Evolutionary conservation across 805 yeast species (phyloP).

Genomic region (Candida nanaspora): DNA sequence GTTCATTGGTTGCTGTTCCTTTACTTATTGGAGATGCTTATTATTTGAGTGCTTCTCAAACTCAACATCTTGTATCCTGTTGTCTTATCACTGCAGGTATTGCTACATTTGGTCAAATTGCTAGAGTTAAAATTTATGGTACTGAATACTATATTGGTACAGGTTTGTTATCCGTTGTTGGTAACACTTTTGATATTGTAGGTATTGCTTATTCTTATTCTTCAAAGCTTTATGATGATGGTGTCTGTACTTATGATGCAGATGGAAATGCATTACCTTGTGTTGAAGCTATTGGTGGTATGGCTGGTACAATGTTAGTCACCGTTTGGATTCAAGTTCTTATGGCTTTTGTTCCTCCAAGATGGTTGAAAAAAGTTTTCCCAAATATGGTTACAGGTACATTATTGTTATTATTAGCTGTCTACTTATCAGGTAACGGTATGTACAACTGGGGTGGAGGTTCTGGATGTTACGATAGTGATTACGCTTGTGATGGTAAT

Average conservation of each 20-base stretch:
- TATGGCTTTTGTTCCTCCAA: conserved; percentile 65
- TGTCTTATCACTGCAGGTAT: conserved; percentile 57
- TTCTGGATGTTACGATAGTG: conserved; percentile 43
- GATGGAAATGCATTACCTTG: conserved; percentile 63
- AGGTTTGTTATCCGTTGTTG: conserved; percentile 74
- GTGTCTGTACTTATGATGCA: conserved; percentile 47
- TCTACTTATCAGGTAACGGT: conserved; percentile 54
- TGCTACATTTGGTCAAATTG: conserved; percentile 59
- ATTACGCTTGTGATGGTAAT: conserved; percentile 35
- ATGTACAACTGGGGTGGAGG: conserved; percentile 81
- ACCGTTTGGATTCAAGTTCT: conserved; percentile 63
- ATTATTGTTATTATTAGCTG: conserved; percentile 72
- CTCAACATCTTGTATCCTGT: conserved; percentile 58
- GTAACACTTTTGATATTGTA: conserved; percentile 75
- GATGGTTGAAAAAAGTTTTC: conserved; percentile 51
- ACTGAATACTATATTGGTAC: conserved; percentile 71
- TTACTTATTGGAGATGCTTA: conserved; percentile 54
- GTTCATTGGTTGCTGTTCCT: conserved; percentile 77
- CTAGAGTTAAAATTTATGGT: conserved; percentile 58
- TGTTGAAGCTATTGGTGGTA: conserved; percentile 72
- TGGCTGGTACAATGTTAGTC: conserved; percentile 59
- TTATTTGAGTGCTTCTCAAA: conserved; percentile 36
- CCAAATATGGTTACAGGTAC: conserved; percentile 85
- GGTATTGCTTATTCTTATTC: conserved; percentile 60
- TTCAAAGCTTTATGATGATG: conserved; percentile 60